Evolutionary conservation across 2,329 filamentous ascomycete genomes (phyloP), one percentile per base, ranked within the genome.

Genomic region (Albifimbria verrucaria): DNA sequence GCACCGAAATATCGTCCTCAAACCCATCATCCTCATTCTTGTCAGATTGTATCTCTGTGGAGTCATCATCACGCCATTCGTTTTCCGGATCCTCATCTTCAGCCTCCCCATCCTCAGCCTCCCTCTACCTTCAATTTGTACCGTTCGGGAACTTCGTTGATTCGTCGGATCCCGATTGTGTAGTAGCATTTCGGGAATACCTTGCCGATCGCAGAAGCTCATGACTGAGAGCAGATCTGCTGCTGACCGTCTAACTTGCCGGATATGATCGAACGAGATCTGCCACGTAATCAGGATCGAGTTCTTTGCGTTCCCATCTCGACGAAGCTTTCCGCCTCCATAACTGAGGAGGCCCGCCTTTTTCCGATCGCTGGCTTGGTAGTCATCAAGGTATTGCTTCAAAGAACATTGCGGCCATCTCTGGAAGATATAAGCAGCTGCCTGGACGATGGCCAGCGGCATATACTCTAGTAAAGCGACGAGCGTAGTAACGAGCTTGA

Each of bases 241-340:
- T 43, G 39, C 39, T 43, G 57, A 57, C 23, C 52, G 61, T 24
- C 55, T 55, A 24, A 23, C 53, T 46, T 59, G 10, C 1, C 47
- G 57, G 20, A 70, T 65, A n/a, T 62, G 42, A 10, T 69, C 60
- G 52, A 70, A 71, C 2, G 67, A 65, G 23, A 70, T 64, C 47
- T 65, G 62, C 67, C 61, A 70, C 1, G 67, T 70, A 4, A 55
- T 24, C 17, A 66, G 15, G 28, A 69, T 59, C 2, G 60, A 59
- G 45, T 65, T 65, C 12, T 58, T 57, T 2, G 60, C 60, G 20
- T 59, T 52, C 36, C 49, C 44, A 28, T 67, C 61, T 52, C 64
- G 56, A 28, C 52, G 52, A 21, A 54, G 48, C 28, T 42, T 15
- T 42, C 52, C 52, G 28, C 41, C 42, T 48, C 50, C 25, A 20